These are phyloP conservation scores for Aspergillus hancockii DNA, from an alignment of 495 filamentous ascomycete genomes.

Conservation along the genomic window DNA sequence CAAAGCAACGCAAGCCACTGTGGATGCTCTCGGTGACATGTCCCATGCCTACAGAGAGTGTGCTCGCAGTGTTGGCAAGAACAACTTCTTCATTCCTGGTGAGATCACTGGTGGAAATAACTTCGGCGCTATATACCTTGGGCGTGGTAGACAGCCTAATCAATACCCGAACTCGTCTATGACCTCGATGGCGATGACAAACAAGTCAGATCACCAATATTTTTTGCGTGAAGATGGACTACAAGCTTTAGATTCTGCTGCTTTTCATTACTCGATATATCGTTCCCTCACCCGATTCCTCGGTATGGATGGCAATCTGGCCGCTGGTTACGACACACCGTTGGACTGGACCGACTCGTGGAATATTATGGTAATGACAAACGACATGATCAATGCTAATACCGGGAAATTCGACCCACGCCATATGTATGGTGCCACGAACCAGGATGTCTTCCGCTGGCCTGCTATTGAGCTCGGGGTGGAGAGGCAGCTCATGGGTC, in stretches of 20 bases:
- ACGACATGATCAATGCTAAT: conserved; percentile 66
- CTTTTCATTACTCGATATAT: conserved; percentile 75
- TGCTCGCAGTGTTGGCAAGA: conserved; percentile 55
- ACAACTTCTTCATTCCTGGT: conserved; percentile 65
- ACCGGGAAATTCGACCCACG: conserved; percentile 69
- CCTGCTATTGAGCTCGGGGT: conserved; percentile 64
- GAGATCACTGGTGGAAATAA: conserved; percentile 67
- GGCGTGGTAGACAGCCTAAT: conserved; percentile 61
- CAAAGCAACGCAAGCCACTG: conserved; percentile 66
- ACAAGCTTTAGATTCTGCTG: conserved; percentile 62
- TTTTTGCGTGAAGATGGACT: conserved; percentile 60
- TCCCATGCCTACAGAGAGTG: conserved; percentile 56
- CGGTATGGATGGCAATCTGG: conserved; percentile 63
- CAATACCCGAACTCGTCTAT: conserved; percentile 48
- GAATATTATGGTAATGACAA: conserved; percentile 61
- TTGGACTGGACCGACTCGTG: conserved; percentile 64
- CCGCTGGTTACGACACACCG: conserved; percentile 60
- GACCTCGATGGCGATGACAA: conserved; percentile 48
- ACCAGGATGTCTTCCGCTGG: conserved; percentile 79
- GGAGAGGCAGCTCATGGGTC: conserved; percentile 60
- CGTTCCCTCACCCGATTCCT: conserved; percentile 66
- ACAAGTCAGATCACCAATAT: conserved; percentile 41
- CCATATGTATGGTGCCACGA: conserved; percentile 69
- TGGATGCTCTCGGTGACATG: conserved; percentile 63
- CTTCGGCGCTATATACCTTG: conserved; percentile 66